Evolutionary conservation across 2,329 filamentous ascomycete species (phyloP).

Genomic region (Cadophora sp.): DNA sequence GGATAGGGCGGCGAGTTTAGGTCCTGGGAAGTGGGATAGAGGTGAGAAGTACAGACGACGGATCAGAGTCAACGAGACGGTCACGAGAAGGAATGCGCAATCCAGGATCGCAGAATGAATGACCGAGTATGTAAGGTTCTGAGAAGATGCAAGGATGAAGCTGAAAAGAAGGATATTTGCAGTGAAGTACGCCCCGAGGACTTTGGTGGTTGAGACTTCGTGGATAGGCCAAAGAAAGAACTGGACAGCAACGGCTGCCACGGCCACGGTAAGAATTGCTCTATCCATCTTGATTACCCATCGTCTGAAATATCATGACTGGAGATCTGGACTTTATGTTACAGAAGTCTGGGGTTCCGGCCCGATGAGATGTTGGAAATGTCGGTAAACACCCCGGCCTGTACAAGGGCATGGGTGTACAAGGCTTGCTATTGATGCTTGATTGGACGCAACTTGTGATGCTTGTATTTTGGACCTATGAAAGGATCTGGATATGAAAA

Average conservation of each 20-base stretch:
- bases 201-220: slow-evolving; percentile 24
- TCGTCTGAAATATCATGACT: neutral
- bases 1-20: slow-evolving; percentile 37
- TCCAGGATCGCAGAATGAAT: slow-evolving; percentile 13
- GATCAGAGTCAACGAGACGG: slow-evolving; percentile 21
- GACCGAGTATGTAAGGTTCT: neutral
- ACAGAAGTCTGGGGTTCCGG: neutral
- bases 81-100: slow-evolving; percentile 21
- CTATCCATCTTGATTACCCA: slow-evolving; percentile 7
- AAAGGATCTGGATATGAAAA: neutral
- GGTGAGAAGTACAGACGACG: slow-evolving; percentile 41
- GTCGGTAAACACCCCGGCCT: neutral
- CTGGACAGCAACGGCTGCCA: slow-evolving; percentile 18
- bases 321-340: slow-evolving; percentile 1
- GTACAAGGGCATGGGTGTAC: slow-evolving; percentile 3
- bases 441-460: neutral
- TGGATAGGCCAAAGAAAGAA: slow-evolving; percentile 25
- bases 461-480: neutral
- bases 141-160: neutral
- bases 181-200: slow-evolving; percentile 14
- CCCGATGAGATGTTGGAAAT: neutral
- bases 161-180: slow-evolving; percentile 3
- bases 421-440: neutral
- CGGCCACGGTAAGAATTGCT: neutral
- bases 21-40: slow-evolving; percentile 39